These are phyloP conservation scores for Nakataea oryzae DNA, from an alignment of 2,329 filamentous ascomycete genomes.

Conservation along the genomic window DNA sequence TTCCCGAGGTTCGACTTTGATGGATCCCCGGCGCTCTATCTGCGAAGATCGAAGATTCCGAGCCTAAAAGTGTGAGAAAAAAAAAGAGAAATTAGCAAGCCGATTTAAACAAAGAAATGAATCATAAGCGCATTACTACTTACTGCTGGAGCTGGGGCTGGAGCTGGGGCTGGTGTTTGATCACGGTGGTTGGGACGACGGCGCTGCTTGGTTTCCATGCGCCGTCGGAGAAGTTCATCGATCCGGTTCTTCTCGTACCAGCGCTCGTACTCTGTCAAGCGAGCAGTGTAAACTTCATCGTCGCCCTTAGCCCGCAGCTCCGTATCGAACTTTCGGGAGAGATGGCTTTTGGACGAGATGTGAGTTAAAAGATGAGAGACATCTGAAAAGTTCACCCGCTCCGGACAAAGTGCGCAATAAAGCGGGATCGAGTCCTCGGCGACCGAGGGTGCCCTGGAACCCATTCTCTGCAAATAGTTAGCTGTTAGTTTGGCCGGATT, in stretches of 20 bases:
- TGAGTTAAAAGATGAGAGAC: slow-evolving; percentile 88
- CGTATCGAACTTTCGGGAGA: slow-evolving; percentile 73
- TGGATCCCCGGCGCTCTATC: too few species aligned
- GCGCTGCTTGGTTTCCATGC: slow-evolving; percentile 66
- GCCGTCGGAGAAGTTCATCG: slow-evolving; percentile 62
- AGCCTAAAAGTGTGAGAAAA: neutral
- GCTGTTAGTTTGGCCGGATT: neutral
- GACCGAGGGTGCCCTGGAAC: neutral
- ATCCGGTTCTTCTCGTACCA: slow-evolving; percentile 72
- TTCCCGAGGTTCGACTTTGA: slow-evolving; percentile 10
- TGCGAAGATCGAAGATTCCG: slow-evolving; percentile 10
- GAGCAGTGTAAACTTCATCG: slow-evolving; percentile 49
- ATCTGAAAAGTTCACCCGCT: slow-evolving; percentile 74
- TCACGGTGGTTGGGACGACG: slow-evolving; percentile 25
- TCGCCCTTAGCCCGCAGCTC: slow-evolving; percentile 59
- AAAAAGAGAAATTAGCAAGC: neutral
- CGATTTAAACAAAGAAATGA: neutral
- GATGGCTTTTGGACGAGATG: slow-evolving; percentile 83
- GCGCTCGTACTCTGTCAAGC: slow-evolving; percentile 58
- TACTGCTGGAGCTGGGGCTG: neutral
- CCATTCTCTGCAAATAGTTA: neutral
- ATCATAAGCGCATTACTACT: neutral
- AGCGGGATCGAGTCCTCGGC: slow-evolving; percentile 45
- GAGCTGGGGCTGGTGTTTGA: too few species aligned
- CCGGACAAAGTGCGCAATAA: slow-evolving; percentile 74